phyloP scores from a whole-genome alignment of 1,284 basidiomycete species.

The Kalmanozyma brasiliensis region DNA sequence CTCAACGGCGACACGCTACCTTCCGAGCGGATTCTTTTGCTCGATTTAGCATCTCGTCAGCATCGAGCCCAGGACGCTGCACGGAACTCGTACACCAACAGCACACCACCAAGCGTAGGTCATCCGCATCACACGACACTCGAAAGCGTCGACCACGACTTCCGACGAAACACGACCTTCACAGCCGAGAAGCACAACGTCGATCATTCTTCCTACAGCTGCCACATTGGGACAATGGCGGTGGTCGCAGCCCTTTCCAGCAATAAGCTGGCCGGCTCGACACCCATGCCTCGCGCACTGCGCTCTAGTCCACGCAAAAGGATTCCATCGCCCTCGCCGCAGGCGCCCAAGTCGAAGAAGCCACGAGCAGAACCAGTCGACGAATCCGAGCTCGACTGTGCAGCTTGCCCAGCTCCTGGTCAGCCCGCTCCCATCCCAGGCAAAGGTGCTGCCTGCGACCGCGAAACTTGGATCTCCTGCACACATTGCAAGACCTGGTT shows the following conservation, averaged over 20 bases:
- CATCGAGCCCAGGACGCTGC: no score
- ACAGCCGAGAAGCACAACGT: not conserved
- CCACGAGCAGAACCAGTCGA: constrained; percentile 31
- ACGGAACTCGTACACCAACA: no score
- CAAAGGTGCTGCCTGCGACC: constrained; percentile 42
- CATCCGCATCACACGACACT: constrained; percentile 9
- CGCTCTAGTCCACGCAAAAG: constrained; percentile 38
- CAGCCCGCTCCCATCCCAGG: constrained; percentile 34
- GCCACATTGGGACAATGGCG: constrained; percentile 25
- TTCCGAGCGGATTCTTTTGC: not conserved
- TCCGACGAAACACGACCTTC: not conserved
- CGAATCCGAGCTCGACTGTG: constrained; percentile 50
- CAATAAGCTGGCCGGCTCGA: not conserved
- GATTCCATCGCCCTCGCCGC: constrained; percentile 8
- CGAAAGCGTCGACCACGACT: not conserved
- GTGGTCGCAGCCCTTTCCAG: constrained; percentile 13
- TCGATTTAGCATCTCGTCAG: no score
- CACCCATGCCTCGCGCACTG: constrained; percentile 11
- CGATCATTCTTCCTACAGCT: not conserved
- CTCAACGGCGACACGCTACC: not conserved
- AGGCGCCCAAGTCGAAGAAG: constrained; percentile 16
- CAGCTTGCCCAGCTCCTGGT: constrained; percentile 33
- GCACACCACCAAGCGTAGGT: no score
- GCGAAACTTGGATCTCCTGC: constrained; percentile 57
- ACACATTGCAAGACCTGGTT: constrained; percentile 57